Conservation (phyloP, 768 basidiomycete species). For the Boletus edulis region DNA sequence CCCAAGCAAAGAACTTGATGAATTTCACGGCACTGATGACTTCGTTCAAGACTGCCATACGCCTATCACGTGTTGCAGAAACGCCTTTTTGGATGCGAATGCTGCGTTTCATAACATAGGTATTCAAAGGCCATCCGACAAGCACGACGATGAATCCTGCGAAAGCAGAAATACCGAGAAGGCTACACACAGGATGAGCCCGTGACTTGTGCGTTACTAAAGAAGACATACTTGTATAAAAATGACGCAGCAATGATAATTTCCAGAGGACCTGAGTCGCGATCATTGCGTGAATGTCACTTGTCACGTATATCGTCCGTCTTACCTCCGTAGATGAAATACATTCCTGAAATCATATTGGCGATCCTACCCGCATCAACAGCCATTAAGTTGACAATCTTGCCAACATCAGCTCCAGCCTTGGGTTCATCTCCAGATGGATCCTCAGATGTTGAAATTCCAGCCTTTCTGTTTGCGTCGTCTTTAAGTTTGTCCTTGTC, state of each 20-base stretch:
- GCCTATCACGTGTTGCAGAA: conserved; percentile 37
- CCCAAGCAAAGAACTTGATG: conserved; percentile 46
- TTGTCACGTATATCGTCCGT: background rate
- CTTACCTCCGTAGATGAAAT: conserved; percentile 67
- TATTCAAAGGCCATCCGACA: conserved; percentile 41
- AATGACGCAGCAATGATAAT: conserved; percentile 69
- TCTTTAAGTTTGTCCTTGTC: conserved; percentile 42
- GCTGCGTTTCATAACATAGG: conserved; percentile 36
- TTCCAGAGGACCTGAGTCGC: conserved; percentile 63
- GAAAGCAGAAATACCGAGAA: conserved; percentile 48
- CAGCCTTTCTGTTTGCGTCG: conserved; percentile 21
- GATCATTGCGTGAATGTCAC: background rate
- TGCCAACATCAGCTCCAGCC: conserved; percentile 82
- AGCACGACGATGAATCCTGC: conserved; percentile 43
- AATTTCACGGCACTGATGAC: conserved; percentile 40
- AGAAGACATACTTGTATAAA: conserved; percentile 61
- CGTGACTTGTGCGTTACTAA: background rate
- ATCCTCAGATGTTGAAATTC: conserved; percentile 23
- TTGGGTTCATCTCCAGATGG: conserved; percentile 47
- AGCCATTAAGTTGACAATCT: conserved; percentile 89
- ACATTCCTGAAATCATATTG: conserved; percentile 51
- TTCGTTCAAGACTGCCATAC: conserved; percentile 46
- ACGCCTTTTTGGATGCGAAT: conserved; percentile 36
- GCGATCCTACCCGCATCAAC: conserved; percentile 67
- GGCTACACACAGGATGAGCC: conserved; percentile 47